Base-by-base conservation (phyloP, 2,329 filamentous ascomycete species). In the Colletotrichum endophyticum region DNA sequence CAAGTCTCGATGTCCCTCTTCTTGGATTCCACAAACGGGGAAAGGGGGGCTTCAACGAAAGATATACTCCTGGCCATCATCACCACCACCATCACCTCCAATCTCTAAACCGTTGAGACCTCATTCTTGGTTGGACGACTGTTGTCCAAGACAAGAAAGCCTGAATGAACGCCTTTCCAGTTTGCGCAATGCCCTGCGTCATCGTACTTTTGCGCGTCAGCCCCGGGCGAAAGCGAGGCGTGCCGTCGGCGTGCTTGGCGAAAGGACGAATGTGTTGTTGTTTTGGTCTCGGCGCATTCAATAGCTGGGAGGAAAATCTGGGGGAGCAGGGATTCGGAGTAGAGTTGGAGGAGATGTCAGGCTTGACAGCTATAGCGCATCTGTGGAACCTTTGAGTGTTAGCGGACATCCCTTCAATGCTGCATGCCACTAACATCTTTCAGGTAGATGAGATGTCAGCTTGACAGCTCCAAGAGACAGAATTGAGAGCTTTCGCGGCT, bases 151-250 rank as follows among this genome's bases (percentile, higher is more conserved):
- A 32, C 59, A 34, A 32, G 30, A 61, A 61, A 61, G 27, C 27
- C 57, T 32, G 39, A 61, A n/a, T 34, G 39, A 15, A 12, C 57
- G 36, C 57, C 27, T 34, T 34, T 59, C 32, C 28, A 32, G 4
- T 22, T 57, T 64, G 34, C 57, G 64, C 57, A 69, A 68, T 66
- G 36, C 25, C 32, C 15, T 76, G 73, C 73, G 73, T 76, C 73
- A 76, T 73, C 56, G 59, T 44, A 53, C 73, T 28, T 72, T 34
- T 44, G 53, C 28, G 64, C 73, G 73, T 73, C 57, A 76, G 73
- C 66, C 73, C 68, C 73, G 73, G 70, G 73, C 73, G 70, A 70
- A 69, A 22, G 64, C 64, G 28, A 73, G 64, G 70, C 70, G 70
- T 69, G 32, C 64, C 64, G 70, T 59, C 27, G 70, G 16, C 49